Percentiles rank a stretch among this genome's conserved stretches.
Conservation (phyloP, 164 flowering plant species). For the Stephania cephalantha region DNA sequence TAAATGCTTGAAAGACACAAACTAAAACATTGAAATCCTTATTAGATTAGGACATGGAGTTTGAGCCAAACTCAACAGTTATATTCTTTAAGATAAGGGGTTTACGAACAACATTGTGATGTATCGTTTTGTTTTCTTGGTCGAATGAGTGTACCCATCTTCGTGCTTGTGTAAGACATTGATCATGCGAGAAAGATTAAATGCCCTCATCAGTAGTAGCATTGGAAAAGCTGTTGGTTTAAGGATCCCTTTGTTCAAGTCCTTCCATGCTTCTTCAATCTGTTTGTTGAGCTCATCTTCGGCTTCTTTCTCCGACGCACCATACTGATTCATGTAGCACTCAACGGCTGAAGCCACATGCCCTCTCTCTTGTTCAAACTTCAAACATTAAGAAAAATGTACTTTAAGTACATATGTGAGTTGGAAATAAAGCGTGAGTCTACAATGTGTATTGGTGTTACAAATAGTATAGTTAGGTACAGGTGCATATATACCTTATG, state of each 20-base stretch:
- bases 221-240: conserved; percentile 3
- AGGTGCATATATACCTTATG: conserved; percentile 4
- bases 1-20: too few species aligned
- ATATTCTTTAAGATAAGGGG: neutral
- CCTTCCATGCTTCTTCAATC: conserved; percentile 40
- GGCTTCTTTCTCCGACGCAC: conserved; percentile 18
- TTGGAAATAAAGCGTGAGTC: too few species aligned
- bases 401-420: too few species aligned
- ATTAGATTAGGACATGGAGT: too few species aligned
- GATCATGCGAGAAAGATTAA: conserved; percentile 29
- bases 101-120: neutral
- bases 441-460: too few species aligned
- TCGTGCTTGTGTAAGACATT: conserved; percentile 29
- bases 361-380: conserved; percentile 25
- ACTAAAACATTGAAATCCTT: too few species aligned
- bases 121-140: neutral
- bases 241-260: conserved; percentile 32
- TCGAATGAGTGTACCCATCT: conserved; percentile 27
- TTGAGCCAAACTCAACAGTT: too few species aligned
- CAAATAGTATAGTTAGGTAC: too few species aligned
- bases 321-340: conserved; percentile 32
- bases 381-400: neutral
- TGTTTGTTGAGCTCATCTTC: conserved; percentile 2
- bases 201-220: conserved; percentile 17
- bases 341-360: conserved; percentile 26